phyloP scores from a whole-genome alignment of 257 asterid genomes.

The Ophiorrhiza pumila region DNA sequence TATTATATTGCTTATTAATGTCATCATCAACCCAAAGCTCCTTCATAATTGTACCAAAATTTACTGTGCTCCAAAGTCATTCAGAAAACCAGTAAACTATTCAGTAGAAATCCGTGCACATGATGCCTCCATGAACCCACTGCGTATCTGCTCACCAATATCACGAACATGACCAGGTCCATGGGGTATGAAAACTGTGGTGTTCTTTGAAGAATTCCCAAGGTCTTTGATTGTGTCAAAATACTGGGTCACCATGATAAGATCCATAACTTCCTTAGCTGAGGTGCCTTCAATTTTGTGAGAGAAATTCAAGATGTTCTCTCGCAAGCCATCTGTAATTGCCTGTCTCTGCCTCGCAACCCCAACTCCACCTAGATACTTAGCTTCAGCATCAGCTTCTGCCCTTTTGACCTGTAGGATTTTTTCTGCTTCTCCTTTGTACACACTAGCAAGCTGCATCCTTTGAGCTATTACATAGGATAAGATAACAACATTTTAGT shows the following conservation, averaged over 20 bases:
- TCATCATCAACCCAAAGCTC: background rate
- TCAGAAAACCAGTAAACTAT: background rate
- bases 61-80: background rate
- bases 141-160: conserved; percentile 85
- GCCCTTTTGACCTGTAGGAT: conserved; percentile 84
- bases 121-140: conserved; percentile 88
- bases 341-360: conserved; percentile 99
- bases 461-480: conserved; percentile 67
- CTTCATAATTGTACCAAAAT: background rate
- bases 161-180: conserved; percentile 98
- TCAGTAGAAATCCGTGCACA: conserved; percentile 39
- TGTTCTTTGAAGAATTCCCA: conserved; percentile 80
- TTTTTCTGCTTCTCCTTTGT: conserved; percentile 97
- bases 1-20: background rate
- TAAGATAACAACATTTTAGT: background rate
- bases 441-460: conserved; percentile 93
- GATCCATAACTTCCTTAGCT: conserved; percentile 96
- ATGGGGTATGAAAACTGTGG: conserved; percentile 87
- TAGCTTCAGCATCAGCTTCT: conserved; percentile 95
- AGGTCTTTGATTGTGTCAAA: conserved; percentile 96
- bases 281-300: conserved; percentile 82
- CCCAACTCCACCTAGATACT: conserved; percentile 97
- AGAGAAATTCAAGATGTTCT: conserved; percentile 88
- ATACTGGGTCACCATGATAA: conserved; percentile 91
- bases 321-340: conserved; percentile 91